Percentiles rank a stretch among this genome's conserved stretches.
Conservation (phyloP, 768 basidiomycete genomes). For the Artomyces pyxidatus region DNA sequence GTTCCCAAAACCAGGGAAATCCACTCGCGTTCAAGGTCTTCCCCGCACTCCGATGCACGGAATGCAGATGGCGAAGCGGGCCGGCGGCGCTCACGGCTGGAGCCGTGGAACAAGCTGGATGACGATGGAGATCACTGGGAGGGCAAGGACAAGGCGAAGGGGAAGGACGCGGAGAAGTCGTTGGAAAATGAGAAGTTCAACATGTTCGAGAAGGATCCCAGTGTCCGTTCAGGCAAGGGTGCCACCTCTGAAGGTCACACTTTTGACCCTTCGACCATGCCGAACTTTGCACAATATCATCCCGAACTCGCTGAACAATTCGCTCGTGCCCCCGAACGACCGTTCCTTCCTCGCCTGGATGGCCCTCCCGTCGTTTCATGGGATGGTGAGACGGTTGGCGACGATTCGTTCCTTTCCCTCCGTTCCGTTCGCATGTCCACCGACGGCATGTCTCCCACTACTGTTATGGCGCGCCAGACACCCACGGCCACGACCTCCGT, state of each 20-base stretch:
- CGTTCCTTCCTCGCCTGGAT: background rate
- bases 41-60: background rate
- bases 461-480: conserved; percentile 11
- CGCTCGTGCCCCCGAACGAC: background rate
- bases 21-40: conserved; percentile 2
- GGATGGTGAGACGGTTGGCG: conserved; percentile 4
- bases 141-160: background rate
- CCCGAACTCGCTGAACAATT: conserved; percentile 1
- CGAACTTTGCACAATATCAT: conserved; percentile 11
- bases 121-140: conserved; percentile 2
- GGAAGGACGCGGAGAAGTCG: background rate
- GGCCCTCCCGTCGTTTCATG: conserved; percentile 5
- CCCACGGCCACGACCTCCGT: conserved; percentile 9
- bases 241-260: conserved; percentile 3
- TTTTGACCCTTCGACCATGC: conserved; percentile 15
- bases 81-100: background rate
- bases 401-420: conserved; percentile 11
- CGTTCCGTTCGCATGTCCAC: conserved; percentile 2
- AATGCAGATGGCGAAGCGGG: background rate
- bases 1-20: background rate
- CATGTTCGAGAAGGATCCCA: conserved; percentile 15
- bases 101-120: conserved; percentile 2
- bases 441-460: conserved; percentile 10
- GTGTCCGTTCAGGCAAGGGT: conserved; percentile 8
- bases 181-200: conserved; percentile 1